phyloP scores from a whole-genome alignment of 2,329 filamentous ascomycete genomes.

The Sporothrix globosa region DNA sequence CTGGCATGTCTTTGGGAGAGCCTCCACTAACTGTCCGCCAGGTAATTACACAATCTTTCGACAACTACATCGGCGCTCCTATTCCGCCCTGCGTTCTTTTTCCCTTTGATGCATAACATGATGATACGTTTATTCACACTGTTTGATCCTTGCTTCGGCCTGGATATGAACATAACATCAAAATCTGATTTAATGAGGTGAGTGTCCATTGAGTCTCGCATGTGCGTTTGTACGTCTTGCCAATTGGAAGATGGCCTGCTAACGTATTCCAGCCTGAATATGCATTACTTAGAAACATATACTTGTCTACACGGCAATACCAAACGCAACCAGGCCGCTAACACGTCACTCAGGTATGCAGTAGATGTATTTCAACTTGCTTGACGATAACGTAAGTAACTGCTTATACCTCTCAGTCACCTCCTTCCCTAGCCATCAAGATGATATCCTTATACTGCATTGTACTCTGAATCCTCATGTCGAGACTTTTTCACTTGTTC shows the following conservation, averaged over 20 bases:
- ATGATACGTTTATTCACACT: conserved; percentile 64
- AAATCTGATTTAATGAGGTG: conserved; percentile 59
- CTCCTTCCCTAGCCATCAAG: conserved; percentile 37
- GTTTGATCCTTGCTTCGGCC: conserved; percentile 55
- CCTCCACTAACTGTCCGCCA: conserved; percentile 39
- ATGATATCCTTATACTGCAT: conserved; percentile 55
- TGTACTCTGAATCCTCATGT: conserved; percentile 59
- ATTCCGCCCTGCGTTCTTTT: background rate
- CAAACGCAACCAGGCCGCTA: conserved; percentile 16
- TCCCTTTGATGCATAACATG: conserved; percentile 43
- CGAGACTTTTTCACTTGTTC: conserved; percentile 48
- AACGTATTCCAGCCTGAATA: conserved; percentile 37
- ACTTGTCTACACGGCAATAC: conserved; percentile 14
- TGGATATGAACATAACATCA: conserved; percentile 57
- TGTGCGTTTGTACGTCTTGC: background rate
- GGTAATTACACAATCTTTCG: conserved; percentile 39
- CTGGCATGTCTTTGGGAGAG: conserved; percentile 33
- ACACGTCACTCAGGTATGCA: conserved; percentile 31
- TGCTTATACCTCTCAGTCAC: background rate
- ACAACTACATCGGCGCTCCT: background rate
- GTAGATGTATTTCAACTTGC: background rate
- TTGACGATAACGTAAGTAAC: background rate
- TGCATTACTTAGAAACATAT: conserved; percentile 30
- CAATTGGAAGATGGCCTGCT: conserved; percentile 21
- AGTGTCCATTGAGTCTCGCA: background rate